Percentiles rank a stretch among this genome's conserved stretches.
These are phyloP conservation scores for Panicum hallii DNA, from an alignment of 202 grass and related monocot species.

Conservation along the genomic window DNA sequence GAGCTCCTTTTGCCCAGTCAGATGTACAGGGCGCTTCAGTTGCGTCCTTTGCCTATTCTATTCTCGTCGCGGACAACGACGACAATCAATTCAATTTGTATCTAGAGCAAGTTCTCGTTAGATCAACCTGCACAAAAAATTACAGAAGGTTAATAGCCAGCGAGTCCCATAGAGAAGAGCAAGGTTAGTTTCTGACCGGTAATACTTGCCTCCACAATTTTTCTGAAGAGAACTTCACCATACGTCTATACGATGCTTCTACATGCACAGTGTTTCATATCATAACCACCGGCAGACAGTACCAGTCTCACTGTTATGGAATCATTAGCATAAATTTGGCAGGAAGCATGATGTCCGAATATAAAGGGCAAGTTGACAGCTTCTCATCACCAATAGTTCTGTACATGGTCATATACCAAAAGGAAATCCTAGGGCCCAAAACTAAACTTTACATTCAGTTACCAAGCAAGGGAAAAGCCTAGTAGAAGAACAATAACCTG, in stretches of 20 bases:
- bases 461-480: slow-evolving; percentile 5
- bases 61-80: slow-evolving; percentile 23
- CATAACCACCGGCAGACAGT: slow-evolving; percentile 20
- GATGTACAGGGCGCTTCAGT: slow-evolving; percentile 33
- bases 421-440: slow-evolving; percentile 45
- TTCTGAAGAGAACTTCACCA: background rate
- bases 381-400: slow-evolving; percentile 43
- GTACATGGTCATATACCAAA: slow-evolving; percentile 32
- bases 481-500: slow-evolving; percentile 45
- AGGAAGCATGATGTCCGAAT: slow-evolving; percentile 45
- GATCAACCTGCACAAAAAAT: slow-evolving; percentile 12
- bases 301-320: slow-evolving; percentile 32
- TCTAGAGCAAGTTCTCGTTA: slow-evolving; percentile 4
- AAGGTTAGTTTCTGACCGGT: background rate
- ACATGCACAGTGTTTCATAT: background rate
- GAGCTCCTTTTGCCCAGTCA: slow-evolving; percentile 40
- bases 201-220: background rate
- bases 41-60: slow-evolving; percentile 28
- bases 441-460: slow-evolving; percentile 56
- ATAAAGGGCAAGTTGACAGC: slow-evolving; percentile 34
- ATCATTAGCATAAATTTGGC: slow-evolving; percentile 14
- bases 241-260: background rate
- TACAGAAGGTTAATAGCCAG: background rate
- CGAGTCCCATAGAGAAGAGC: background rate
- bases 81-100: slow-evolving; percentile 8